Evolutionary conservation across 2,329 filamentous ascomycete genomes (phyloP), one percentile per base, ranked within the genome.

Genomic region (Neofusicoccum kwambonambiense): DNA sequence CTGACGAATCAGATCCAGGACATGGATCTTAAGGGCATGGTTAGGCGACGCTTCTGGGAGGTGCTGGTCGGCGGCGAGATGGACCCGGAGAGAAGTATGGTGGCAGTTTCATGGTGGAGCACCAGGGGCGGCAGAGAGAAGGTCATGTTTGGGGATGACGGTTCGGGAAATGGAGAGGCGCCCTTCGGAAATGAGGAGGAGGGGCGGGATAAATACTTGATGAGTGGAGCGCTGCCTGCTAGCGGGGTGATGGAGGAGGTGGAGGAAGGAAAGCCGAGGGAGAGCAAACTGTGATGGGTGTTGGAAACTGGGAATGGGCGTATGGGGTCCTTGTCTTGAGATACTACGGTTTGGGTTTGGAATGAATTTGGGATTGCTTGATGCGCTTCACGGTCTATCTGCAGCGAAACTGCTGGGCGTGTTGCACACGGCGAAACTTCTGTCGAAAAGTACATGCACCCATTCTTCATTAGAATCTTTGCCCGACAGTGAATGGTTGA

Each of bases 71-170:
- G 85, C 70, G 92, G 92, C 3, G 92, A 96, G 79, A 90, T 97
- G 87, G 93, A 97, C 76, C 89, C 96, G 27, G 91, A 96, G 74
- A 85, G 92, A 66, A 89, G 91, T 6, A 87, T 89, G 45, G 84
- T 90, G 37, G 92, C 90, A 56, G 90, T 96, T 17, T 86, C 87
- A 2, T 97, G 93, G 93, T 97, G 93, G 93, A 90, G 88, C 78
- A 79, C 86, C 75, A 75, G 84, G 65, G 86, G 87, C 3, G 87
- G 87, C 0, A 79, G 84, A 54, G 86, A 88, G 65, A 76, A 81
- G 69, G 80, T 88, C 4, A 68, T 87, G 1, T 83, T 79, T 72
- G 84, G 80, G 3, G 70, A 74, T 83, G 76, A 72, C 4, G n/a
- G n/a, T 85, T 41, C 82, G 85, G 34, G 87, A 86, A 1, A 78